Evolutionary conservation across 2,329 filamentous ascomycete genomes (phyloP).

Genomic region (Sclerotinia nivalis): DNA sequence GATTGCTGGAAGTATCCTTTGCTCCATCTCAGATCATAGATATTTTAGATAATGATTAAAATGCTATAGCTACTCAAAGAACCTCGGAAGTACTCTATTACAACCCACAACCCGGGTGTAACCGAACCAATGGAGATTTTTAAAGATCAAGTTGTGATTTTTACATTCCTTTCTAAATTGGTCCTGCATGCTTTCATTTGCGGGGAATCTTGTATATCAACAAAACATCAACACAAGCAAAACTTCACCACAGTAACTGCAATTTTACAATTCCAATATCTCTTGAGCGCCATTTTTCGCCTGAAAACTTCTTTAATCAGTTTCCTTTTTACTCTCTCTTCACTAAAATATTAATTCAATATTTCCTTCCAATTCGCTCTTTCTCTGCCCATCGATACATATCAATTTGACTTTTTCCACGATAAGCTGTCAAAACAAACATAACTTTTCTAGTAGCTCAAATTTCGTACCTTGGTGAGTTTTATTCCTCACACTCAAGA

Average conservation of each 20-base stretch:
- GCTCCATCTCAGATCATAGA: background rate
- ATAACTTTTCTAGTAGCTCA: background rate
- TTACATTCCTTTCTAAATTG: conserved; percentile 15
- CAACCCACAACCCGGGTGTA: background rate
- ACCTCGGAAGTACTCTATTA: background rate
- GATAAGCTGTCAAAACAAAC: background rate
- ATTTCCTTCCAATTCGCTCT: conserved; percentile 12
- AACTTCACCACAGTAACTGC: conserved; percentile 1
- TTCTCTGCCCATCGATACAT: conserved; percentile 10
- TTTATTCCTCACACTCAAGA: background rate
- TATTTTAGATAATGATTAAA: background rate
- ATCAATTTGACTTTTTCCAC: conserved; percentile 5
- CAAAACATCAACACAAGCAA: conserved; percentile 23
- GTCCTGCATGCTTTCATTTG: conserved; percentile 6
- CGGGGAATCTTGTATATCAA: conserved; percentile 21
- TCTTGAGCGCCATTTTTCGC: background rate
- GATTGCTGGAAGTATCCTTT: background rate
- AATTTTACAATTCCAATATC: background rate
- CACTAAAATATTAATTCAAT: background rate
- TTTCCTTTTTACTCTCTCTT: background rate
- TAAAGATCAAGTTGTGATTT: background rate
- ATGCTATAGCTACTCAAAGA: background rate
- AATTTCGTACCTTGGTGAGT: background rate
- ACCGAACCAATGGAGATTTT: background rate
- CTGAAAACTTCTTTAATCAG: background rate